Evolutionary conservation across 805 yeast species (phyloP), one percentile per base, ranked within the genome.

Genomic region (Candida schatavii): DNA sequence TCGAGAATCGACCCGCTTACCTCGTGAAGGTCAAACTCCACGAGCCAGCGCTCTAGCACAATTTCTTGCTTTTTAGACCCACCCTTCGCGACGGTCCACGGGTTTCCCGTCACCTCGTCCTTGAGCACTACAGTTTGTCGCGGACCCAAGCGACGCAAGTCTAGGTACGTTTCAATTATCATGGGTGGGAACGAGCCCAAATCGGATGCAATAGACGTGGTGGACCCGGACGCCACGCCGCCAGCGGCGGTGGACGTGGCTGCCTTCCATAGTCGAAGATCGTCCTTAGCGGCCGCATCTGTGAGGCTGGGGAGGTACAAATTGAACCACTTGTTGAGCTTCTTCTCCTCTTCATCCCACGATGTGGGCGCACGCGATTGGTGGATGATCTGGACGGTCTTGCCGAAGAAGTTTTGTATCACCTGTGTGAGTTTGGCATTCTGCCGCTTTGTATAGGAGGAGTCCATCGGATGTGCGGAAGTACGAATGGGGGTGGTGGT

Each of bases 41-140:
- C 66, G 19, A 88, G 70, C 99, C 99, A 93, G 45, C 99, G 74
- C 56, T 93, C 99, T 43, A 93, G 65, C 2, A 93, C 97, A n/a
- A 93, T 78, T 61, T 91, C 98, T 14, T 79, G 72, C 53, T 85
- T 85, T 53, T 77, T 79, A 2, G 75, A 70, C 11, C 83, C 84
- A 10, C 64, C 58, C 44, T 73, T 78, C 7, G 83, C 69, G 10
- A 81, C 81, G 7, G 75, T 66, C 76, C 84, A 81, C 11, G 73
- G 54, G 47, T 70, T 70, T 19, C 73, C 76, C 5, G 72, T 70
- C n/a, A n/a, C n/a, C 3, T 71, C 73, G 50, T 84, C 90, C 22
- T 68, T 68, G 30, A 86, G 59, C 26, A 80, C 74, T 23, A 86
- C 70, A 17, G 80, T 69, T 47, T 84, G 87, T 32, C 77, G 75